Evolutionary conservation across 2,329 filamentous ascomycete species (phyloP).

Genomic region (Neopestalotiopsis sp.): DNA sequence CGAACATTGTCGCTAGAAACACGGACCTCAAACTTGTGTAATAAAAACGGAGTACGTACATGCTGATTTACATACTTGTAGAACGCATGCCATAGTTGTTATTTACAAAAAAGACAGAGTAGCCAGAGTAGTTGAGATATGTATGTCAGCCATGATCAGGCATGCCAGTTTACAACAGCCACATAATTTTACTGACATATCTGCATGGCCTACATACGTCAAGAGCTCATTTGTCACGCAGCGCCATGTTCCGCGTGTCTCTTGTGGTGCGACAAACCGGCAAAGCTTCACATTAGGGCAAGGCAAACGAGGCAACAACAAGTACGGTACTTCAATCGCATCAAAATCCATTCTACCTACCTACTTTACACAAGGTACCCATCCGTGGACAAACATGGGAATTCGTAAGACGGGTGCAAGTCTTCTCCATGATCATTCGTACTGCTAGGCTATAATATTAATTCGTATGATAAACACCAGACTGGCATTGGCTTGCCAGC

Average conservation of each 20-base stretch:
- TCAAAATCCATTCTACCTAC: no score
- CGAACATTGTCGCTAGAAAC: neutral
- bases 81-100: no score
- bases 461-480: neutral
- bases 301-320: neutral
- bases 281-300: neutral
- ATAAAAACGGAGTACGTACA: neutral
- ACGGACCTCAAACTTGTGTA: neutral
- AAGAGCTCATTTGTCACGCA: neutral
- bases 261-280: constrained; percentile 14
- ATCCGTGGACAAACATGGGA: no score
- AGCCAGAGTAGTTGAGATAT: neutral
- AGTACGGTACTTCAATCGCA: neutral
- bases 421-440: no score
- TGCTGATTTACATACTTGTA: no score
- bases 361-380: no score
- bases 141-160: neutral
- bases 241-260: constrained; percentile 7
- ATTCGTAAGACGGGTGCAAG: no score
- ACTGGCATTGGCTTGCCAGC: neutral
- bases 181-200: neutral
- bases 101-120: no score
- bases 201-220: neutral
- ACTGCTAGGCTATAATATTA: neutral
- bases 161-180: neutral